Percentiles rank a stretch among this genome's conserved stretches.
These are phyloP conservation scores for Yamadazyma triangularis DNA, from an alignment of 1,139 yeast species.

Conservation along the genomic window DNA sequence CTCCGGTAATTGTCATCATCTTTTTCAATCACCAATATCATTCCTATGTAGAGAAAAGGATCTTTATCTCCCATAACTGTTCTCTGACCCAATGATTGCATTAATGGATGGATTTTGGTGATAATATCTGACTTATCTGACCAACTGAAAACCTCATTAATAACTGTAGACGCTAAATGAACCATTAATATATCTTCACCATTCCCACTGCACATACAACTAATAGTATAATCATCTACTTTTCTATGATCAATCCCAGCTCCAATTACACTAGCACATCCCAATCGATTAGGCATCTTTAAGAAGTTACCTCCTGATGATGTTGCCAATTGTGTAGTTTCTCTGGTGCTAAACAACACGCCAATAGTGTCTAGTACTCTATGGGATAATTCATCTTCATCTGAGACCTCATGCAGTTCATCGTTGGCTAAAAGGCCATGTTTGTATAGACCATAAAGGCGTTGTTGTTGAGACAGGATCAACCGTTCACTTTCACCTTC, in stretches of 20 bases:
- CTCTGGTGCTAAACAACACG: conserved; percentile 13
- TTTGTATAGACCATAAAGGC: conserved; percentile 12
- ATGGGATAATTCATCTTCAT: conserved; percentile 13
- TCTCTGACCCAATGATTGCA: not conserved
- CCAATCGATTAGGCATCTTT: conserved; percentile 46
- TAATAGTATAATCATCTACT: conserved; percentile 16
- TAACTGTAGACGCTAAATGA: conserved; percentile 32
- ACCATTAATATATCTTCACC: conserved; percentile 49
- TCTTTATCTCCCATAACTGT: not conserved
- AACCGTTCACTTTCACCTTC: conserved; percentile 1
- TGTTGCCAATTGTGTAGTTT: conserved; percentile 24
- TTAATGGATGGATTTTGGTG: conserved; percentile 2
- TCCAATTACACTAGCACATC: conserved; percentile 51
- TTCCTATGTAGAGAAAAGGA: not conserved
- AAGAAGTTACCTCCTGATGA: conserved; percentile 54
- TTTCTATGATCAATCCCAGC: conserved; percentile 30
- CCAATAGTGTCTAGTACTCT: conserved; percentile 45
- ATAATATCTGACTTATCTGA: not conserved
- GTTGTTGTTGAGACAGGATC: conserved; percentile 4
- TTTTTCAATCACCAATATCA: conserved; percentile 13
- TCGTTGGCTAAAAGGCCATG: conserved; percentile 7
- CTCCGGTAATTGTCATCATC: conserved; percentile 7
- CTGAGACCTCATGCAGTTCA: no score
- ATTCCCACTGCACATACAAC: conserved; percentile 51
- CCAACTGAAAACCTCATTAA: conserved; percentile 1